These are phyloP conservation scores for Starmerella bombicola DNA, from an alignment of 805 yeast species.

Conservation along the genomic window DNA sequence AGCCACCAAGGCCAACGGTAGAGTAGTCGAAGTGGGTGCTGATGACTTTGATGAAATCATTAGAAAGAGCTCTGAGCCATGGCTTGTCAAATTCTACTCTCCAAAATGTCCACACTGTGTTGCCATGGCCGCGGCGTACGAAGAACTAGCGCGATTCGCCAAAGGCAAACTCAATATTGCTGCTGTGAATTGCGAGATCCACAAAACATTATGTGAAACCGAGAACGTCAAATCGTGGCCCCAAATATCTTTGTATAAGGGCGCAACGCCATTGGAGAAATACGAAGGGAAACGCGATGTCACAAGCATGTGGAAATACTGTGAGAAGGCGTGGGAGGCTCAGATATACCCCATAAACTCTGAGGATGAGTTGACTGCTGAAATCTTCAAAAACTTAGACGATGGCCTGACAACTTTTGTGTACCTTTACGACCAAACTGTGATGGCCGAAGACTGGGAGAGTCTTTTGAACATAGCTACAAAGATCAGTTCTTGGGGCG, in stretches of 20 bases:
- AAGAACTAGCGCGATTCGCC: conserved; percentile 26
- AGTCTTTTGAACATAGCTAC: conserved; percentile 28
- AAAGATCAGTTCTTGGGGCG: conserved; percentile 14
- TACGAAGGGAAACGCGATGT: conserved; percentile 26
- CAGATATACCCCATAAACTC: conserved; percentile 24
- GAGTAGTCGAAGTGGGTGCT: conserved; percentile 24
- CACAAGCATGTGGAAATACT: conserved; percentile 28
- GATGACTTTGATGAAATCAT: conserved; percentile 24
- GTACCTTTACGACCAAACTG: conserved; percentile 31
- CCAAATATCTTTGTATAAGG: conserved; percentile 14
- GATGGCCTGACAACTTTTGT: conserved; percentile 27
- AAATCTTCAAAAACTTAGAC: conserved; percentile 20
- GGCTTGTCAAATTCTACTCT: conserved; percentile 33
- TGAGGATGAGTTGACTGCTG: conserved; percentile 21
- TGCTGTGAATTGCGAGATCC: conserved; percentile 31
- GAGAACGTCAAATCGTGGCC: conserved; percentile 26
- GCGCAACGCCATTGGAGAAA: conserved; percentile 15
- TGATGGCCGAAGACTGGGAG: conserved; percentile 31
- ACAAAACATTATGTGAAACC: conserved; percentile 26
- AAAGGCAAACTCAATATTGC: conserved; percentile 31
- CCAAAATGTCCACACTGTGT: conserved; percentile 33
- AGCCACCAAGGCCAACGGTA: conserved; percentile 25
- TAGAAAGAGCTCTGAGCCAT: conserved; percentile 26
- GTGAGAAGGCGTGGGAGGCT: conserved; percentile 23
- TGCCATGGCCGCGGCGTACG: conserved; percentile 30